These are phyloP conservation scores for Gyromitra esculenta DNA, from an alignment of 2,329 filamentous ascomycete genomes.

Conservation along the genomic window DNA sequence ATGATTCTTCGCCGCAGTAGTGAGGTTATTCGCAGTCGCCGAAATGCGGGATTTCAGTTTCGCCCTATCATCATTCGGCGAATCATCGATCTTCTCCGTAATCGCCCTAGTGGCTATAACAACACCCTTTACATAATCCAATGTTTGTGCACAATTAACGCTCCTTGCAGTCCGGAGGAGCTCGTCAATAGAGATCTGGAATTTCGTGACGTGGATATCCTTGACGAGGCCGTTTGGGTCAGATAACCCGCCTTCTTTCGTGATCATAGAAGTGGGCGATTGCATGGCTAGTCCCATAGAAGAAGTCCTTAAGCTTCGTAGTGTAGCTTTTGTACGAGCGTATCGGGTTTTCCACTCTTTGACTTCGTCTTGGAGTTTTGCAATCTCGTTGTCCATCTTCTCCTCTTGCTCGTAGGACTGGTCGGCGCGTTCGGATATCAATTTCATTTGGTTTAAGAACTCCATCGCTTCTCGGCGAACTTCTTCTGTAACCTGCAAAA, in stretches of 20 bases:
- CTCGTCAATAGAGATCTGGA: conserved; percentile 94
- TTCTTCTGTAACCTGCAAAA: conserved; percentile 77
- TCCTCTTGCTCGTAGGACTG: conserved; percentile 83
- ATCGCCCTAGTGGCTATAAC: conserved; percentile 84
- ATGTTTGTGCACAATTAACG: conserved; percentile 76
- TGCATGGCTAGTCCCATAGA: conserved; percentile 74
- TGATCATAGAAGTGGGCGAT: conserved; percentile 63
- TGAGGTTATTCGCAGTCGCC: conserved; percentile 93
- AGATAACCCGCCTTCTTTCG: conserved; percentile 76
- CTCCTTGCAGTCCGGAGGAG: conserved; percentile 79
- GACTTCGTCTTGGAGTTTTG: conserved; percentile 81
- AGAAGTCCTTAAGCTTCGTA: conserved; percentile 80
- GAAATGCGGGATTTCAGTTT: conserved; percentile 85
- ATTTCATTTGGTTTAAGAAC: conserved; percentile 88
- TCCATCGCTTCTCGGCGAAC: conserved; percentile 83
- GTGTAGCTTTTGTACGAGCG: conserved; percentile 84
- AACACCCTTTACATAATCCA: conserved; percentile 87
- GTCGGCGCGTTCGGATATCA: conserved; percentile 81
- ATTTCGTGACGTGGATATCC: conserved; percentile 92
- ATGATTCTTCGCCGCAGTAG: conserved; percentile 94
- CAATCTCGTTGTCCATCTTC: conserved; percentile 77
- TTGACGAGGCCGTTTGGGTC: conserved; percentile 81
- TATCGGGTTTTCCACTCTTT: conserved; percentile 92
- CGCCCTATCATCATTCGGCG: conserved; percentile 66
- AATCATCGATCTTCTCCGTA: conserved; percentile 78